Conservation (phyloP, 2,329 filamentous ascomycete species). For the Nannizzia gypsea region DNA sequence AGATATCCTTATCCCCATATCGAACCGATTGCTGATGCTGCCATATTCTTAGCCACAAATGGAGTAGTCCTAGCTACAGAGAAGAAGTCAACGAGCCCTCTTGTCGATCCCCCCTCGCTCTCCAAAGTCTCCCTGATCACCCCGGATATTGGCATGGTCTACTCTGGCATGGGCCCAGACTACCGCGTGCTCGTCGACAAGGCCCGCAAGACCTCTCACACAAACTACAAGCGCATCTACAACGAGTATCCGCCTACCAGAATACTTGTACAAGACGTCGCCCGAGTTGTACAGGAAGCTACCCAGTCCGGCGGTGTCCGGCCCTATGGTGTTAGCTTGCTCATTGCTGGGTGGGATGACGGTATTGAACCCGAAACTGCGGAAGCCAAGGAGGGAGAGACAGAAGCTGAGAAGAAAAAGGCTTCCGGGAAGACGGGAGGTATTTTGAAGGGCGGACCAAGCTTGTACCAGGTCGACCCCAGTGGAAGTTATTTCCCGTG, state of each 20-base stretch:
- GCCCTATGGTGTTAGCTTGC: conserved; percentile 88
- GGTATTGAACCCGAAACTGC: conserved; percentile 78
- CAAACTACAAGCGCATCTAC: conserved; percentile 98
- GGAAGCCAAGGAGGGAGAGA: conserved; percentile 44
- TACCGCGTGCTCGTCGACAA: conserved; percentile 96
- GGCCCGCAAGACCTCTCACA: conserved; percentile 95
- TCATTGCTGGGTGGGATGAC: conserved; percentile 97
- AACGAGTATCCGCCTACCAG: conserved; percentile 99
- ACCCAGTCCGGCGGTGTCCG: conserved; percentile 96
- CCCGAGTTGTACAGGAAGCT: conserved; percentile 95
- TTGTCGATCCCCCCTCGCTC: conserved; percentile 87
- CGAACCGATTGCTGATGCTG: conserved; percentile 7
- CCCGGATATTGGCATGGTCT: conserved; percentile 99
- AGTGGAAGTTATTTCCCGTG: conserved; percentile 97
- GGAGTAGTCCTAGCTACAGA: conserved; percentile 97
- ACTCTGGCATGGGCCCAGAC: conserved; percentile 97
- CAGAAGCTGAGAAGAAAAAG: conserved; percentile 55
- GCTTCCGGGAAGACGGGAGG: conserved; percentile 79
- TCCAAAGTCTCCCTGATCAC: conserved; percentile 98
- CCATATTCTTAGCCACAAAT: conserved; percentile 64
- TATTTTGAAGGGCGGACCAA: conserved; percentile 88
- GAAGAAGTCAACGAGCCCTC: conserved; percentile 96
- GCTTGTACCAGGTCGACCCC: conserved; percentile 98
- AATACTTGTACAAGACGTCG: conserved; percentile 97
- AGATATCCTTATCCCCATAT: not conserved